Evolutionary conservation across 202 grass and related monocot genomes (phyloP).

Genomic region (Hordeum pubiflorum): DNA sequence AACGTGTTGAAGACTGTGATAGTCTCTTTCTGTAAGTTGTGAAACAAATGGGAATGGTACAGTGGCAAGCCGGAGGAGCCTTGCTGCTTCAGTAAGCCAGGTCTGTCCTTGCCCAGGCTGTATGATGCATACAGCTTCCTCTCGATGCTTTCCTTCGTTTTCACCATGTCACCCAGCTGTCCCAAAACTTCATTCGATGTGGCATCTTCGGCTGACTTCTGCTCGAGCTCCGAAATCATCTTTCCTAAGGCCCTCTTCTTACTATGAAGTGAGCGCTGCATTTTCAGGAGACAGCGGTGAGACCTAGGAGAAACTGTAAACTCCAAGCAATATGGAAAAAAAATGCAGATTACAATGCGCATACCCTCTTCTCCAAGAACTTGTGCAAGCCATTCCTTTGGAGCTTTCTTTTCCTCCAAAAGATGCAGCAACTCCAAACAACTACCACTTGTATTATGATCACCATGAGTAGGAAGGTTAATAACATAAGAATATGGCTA

Average conservation of each 20-base stretch:
- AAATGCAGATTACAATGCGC: no score
- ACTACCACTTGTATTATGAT: conserved; percentile 36
- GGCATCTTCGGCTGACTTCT: conserved; percentile 39
- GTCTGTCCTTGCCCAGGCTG: conserved; percentile 53
- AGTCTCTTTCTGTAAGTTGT: conserved; percentile 39
- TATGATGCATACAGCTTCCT: conserved; percentile 52
- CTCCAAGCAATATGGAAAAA: no score
- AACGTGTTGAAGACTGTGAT: conserved; percentile 46
- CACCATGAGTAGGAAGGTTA: conserved; percentile 43
- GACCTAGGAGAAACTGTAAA: background rate
- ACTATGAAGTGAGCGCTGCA: conserved; percentile 54
- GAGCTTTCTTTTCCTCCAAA: conserved; percentile 83
- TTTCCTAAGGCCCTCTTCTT: conserved; percentile 50
- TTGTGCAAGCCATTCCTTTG: conserved; percentile 45
- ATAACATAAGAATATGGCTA: conserved; percentile 26
- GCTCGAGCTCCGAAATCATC: conserved; percentile 64
- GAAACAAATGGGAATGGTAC: conserved; percentile 75
- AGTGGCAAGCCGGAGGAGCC: conserved; percentile 45
- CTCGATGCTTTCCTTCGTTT: conserved; percentile 58
- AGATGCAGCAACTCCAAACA: conserved; percentile 52
- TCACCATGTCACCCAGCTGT: conserved; percentile 57
- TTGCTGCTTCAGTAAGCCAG: background rate
- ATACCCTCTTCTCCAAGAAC: conserved; percentile 74
- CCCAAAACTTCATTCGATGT: conserved; percentile 41
- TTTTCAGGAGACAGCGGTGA: conserved; percentile 24